phyloP scores from a whole-genome alignment of 2,329 filamentous ascomycete species.

The Sporothrix protearum region DNA sequence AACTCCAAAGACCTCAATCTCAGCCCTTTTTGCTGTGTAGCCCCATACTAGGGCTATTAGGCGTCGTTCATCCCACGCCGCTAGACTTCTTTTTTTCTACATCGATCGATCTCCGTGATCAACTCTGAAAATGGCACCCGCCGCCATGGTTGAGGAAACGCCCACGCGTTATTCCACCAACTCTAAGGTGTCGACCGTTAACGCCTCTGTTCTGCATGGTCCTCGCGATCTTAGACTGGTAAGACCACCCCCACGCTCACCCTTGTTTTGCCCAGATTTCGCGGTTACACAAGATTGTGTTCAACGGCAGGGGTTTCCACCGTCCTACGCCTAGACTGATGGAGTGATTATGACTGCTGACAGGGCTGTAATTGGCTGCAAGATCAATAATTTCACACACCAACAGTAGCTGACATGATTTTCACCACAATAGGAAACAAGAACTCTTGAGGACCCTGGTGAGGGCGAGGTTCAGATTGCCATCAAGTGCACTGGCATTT shows the following conservation, averaged over 20 bases:
- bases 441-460: constrained; percentile 46
- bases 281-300: constrained; percentile 34
- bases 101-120: constrained; percentile 14
- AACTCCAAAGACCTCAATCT: constrained; percentile 27
- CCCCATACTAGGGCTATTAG: not conserved
- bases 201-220: constrained; percentile 56
- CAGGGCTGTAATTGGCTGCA: not conserved
- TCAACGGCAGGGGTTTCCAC: not conserved
- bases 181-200: constrained; percentile 45
- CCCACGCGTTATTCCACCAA: constrained; percentile 45
- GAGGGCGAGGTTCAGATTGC: constrained; percentile 60
- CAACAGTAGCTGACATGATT: not conserved
- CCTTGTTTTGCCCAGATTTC: constrained; percentile 29
- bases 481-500: constrained; percentile 64
- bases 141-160: constrained; percentile 44
- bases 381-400: not conserved
- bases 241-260: constrained; percentile 31
- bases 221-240: constrained; percentile 56
- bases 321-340: not conserved
- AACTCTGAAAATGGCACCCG: constrained; percentile 46
- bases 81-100: constrained; percentile 19
- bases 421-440: constrained; percentile 43
- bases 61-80: constrained; percentile 27
- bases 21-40: constrained; percentile 20
- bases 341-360: not conserved